A percentile compares a stretch with the other conserved stretches of the same genome.
These are phyloP conservation scores for Boletus edulis DNA, from an alignment of 768 basidiomycete genomes.

Conservation along the genomic window DNA sequence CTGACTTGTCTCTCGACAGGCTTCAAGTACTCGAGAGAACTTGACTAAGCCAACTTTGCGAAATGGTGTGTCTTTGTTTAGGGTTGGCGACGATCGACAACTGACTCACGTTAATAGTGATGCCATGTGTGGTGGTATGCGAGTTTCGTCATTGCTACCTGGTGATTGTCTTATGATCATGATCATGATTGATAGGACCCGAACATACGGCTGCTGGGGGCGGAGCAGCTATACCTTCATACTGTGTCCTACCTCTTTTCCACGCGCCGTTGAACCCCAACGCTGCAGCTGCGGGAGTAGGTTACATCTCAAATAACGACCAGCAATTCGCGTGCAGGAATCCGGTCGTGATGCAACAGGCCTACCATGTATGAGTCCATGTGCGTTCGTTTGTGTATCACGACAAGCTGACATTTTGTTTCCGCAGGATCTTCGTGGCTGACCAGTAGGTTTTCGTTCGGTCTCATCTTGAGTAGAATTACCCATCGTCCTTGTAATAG, in stretches of 20 bases:
- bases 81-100: neutral
- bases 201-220: conserved; percentile 45
- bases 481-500: conserved; percentile 30
- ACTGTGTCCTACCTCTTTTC: conserved; percentile 53
- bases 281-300: conserved; percentile 28
- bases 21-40: conserved; percentile 59
- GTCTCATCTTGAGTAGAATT: too few relatives aligned
- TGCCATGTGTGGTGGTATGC: conserved; percentile 42
- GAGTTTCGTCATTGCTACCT: neutral
- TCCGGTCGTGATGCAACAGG: conserved; percentile 48
- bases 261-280: conserved; percentile 38
- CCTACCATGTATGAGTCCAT: conserved; percentile 56
- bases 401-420: neutral
- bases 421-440: conserved; percentile 50
- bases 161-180: neutral
- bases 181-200: conserved; percentile 37
- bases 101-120: conserved; percentile 34
- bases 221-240: conserved; percentile 46
- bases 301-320: conserved; percentile 56
- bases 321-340: conserved; percentile 55
- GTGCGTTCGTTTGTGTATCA: fast-evolving
- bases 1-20: conserved; percentile 29
- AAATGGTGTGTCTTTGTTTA: conserved; percentile 42
- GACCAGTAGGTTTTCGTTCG: conserved; percentile 35
- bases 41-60: conserved; percentile 50